Conservation (phyloP, 805 yeast species). For the Kodamaea sagamina region DNA sequence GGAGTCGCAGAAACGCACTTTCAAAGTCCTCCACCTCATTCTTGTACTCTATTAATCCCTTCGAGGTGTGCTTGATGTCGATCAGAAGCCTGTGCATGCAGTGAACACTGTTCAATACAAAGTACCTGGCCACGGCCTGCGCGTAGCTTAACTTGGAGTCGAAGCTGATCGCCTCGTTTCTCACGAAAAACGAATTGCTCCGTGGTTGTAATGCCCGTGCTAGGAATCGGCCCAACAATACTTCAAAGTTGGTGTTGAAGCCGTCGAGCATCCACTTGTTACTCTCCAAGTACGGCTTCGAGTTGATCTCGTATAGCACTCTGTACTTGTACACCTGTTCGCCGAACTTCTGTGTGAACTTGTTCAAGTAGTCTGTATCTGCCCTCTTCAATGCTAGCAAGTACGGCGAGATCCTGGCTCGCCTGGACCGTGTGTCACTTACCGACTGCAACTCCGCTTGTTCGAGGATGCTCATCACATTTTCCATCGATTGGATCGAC, state of each 20-base stretch:
- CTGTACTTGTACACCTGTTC: constrained; percentile 15
- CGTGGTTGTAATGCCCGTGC: constrained; percentile 7
- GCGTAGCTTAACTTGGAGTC: constrained; percentile 14
- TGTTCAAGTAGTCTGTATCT: constrained; percentile 17
- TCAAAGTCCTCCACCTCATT: background rate
- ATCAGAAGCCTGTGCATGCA: constrained; percentile 15
- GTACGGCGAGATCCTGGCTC: constrained; percentile 10
- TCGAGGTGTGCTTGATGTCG: constrained; percentile 13
- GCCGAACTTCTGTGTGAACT: constrained; percentile 16
- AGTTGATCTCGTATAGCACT: constrained; percentile 14
- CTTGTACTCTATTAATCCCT: constrained; percentile 11
- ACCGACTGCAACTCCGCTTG: constrained; percentile 15
- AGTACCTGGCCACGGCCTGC: constrained; percentile 18
- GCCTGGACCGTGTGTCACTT: background rate
- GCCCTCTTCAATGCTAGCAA: constrained; percentile 13
- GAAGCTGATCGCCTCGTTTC: constrained; percentile 10
- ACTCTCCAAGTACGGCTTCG: constrained; percentile 16
- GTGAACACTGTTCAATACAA: constrained; percentile 14
- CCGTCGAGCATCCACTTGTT: constrained; percentile 11
- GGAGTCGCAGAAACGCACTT: background rate
- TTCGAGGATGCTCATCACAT: constrained; percentile 16
- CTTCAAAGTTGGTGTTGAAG: constrained; percentile 8
- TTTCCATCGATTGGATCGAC: constrained; percentile 18
- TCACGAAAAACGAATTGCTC: constrained; percentile 16
- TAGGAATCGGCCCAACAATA: constrained; percentile 9